phyloP scores from a whole-genome alignment of 1,284 basidiomycete species.

The Ustilago hordei region DNA sequence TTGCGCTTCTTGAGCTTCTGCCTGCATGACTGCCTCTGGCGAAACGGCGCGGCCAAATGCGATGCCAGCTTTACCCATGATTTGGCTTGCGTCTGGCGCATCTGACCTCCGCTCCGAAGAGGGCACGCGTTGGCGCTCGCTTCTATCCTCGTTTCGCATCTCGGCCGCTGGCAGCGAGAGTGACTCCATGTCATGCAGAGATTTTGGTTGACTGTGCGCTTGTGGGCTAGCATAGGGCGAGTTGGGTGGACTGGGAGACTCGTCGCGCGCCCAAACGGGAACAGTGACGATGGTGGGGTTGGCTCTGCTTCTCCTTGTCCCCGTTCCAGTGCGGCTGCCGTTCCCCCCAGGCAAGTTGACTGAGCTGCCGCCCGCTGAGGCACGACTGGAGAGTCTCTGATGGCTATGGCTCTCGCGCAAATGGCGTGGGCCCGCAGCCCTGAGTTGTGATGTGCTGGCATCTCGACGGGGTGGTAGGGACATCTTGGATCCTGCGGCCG shows the following conservation, averaged over 20 bases:
- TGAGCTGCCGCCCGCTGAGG: slow-evolving; percentile 34
- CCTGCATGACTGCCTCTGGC: slow-evolving; percentile 27
- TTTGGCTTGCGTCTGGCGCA: slow-evolving; percentile 17
- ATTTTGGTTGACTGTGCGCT: slow-evolving; percentile 27
- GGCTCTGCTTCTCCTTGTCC: slow-evolving; percentile 28
- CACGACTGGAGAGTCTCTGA: slow-evolving; percentile 22
- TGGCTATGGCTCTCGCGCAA: slow-evolving; percentile 27
- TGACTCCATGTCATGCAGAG: slow-evolving; percentile 27
- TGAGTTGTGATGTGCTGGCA: slow-evolving; percentile 11
- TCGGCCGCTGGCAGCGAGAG: slow-evolving; percentile 31
- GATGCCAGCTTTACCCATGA: slow-evolving; percentile 11
- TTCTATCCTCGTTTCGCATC: slow-evolving; percentile 14
- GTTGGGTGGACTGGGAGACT: slow-evolving; percentile 47
- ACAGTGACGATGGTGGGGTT: slow-evolving; percentile 48
- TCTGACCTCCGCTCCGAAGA: slow-evolving; percentile 21
- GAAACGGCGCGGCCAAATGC: slow-evolving; percentile 29
- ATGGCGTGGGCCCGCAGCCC: slow-evolving; percentile 12
- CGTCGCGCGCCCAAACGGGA: slow-evolving; percentile 54
- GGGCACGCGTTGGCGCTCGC: slow-evolving; percentile 16
- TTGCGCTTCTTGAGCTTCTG: slow-evolving; percentile 34
- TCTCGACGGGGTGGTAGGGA: slow-evolving; percentile 16
- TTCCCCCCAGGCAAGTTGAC: slow-evolving; percentile 6
- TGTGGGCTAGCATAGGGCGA: slow-evolving; percentile 35
- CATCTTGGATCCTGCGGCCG: slow-evolving; percentile 8
- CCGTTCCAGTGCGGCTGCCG: slow-evolving; percentile 15